Conservation (phyloP, 306 rosid species). For the Ochetophila trinervis region DNA sequence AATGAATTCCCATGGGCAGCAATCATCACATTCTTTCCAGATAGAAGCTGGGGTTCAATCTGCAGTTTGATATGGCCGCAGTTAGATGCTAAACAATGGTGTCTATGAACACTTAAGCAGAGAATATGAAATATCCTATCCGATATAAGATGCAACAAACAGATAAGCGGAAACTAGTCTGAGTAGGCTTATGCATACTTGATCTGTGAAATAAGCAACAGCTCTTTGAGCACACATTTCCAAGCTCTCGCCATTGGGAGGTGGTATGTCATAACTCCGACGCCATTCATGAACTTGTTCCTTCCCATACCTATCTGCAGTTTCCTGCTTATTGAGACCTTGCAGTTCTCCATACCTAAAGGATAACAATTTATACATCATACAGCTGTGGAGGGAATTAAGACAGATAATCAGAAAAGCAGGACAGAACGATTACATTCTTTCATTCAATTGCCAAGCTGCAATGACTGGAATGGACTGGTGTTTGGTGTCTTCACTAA, state of each 20-base stretch:
- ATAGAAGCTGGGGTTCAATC: constrained; percentile 86
- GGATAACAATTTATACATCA: constrained; percentile 17
- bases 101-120: constrained; percentile 1
- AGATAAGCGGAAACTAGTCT: not conserved
- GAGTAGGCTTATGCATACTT: constrained; percentile 41
- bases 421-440: constrained; percentile 60
- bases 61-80: constrained; percentile 35
- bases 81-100: constrained; percentile 31
- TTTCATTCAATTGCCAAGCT: constrained; percentile 93
- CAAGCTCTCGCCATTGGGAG: constrained; percentile 98
- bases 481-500: constrained; percentile 81
- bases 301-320: constrained; percentile 93
- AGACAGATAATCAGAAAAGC: constrained; percentile 19
- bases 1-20: constrained; percentile 98
- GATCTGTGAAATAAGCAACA: constrained; percentile 91
- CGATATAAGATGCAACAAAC: not conserved
- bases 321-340: constrained; percentile 98
- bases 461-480: constrained; percentile 92
- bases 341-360: constrained; percentile 96
- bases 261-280: constrained; percentile 88
- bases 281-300: constrained; percentile 99
- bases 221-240: constrained; percentile 99
- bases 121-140: constrained; percentile 8
- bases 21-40: constrained; percentile 95
- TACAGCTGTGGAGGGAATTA: not conserved